Conservation (phyloP, 495 filamentous ascomycete genomes). For the Lophium mytilinum region DNA sequence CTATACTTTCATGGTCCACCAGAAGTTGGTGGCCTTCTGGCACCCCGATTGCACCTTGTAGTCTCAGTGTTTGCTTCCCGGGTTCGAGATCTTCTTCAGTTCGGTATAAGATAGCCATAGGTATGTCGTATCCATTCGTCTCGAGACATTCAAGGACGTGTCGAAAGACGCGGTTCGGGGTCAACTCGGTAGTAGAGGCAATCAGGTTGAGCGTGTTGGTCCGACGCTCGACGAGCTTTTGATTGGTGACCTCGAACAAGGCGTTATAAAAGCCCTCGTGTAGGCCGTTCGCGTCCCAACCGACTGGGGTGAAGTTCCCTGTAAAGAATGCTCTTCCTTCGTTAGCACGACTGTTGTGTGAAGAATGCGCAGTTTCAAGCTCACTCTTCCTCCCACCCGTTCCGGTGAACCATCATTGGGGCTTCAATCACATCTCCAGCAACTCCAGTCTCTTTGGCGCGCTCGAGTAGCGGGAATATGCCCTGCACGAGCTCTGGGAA, state of each 20-base stretch:
- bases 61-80: not conserved
- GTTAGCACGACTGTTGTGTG: not conserved
- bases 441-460: not conserved
- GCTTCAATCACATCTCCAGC: slow-evolving; percentile 4
- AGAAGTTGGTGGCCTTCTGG: slow-evolving; percentile 14
- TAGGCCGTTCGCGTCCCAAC: slow-evolving; percentile 8
- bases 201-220: slow-evolving; percentile 18
- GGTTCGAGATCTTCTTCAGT: not conserved
- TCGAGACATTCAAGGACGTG: slow-evolving; percentile 15
- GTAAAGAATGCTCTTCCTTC: slow-evolving; percentile 21
- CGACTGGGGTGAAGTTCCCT: slow-evolving; percentile 25
- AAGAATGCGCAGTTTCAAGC: not conserved
- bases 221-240: slow-evolving; percentile 23
- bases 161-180: slow-evolving; percentile 6
- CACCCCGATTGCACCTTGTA: slow-evolving; percentile 12
- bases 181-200: slow-evolving; percentile 7
- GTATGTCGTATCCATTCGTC: slow-evolving; percentile 21
- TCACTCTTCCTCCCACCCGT: slow-evolving; percentile 15
- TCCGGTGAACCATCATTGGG: slow-evolving; percentile 13
- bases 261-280: slow-evolving; percentile 27
- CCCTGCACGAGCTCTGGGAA: slow-evolving; percentile 8
- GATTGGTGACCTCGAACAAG: slow-evolving; percentile 21
- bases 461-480: slow-evolving; percentile 6
- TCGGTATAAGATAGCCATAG: slow-evolving; percentile 23
- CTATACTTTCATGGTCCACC: slow-evolving; percentile 5